A percentile compares a stretch with the other conserved stretches of the same genome.
phyloP scores from a whole-genome alignment of 2,329 filamentous ascomycete species.

The Geosmithia morbida region DNA sequence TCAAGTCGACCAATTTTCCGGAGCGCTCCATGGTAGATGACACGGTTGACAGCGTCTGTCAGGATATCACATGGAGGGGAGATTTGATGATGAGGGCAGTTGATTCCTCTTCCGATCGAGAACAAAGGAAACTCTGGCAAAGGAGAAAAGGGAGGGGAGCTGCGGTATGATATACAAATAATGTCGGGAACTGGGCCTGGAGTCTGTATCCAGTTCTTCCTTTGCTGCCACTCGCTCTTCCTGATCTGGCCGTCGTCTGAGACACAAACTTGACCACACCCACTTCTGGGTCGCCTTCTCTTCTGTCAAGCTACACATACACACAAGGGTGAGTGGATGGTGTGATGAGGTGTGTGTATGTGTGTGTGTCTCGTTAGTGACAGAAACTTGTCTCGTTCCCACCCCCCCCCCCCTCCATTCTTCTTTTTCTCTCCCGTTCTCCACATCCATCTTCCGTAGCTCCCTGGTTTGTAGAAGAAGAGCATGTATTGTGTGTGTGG shows the following conservation, averaged over 20 bases:
- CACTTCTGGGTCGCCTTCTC: background rate
- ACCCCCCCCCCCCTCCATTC: too few relatives aligned
- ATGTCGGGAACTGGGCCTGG: background rate
- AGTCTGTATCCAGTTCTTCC: background rate
- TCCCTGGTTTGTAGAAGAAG: background rate
- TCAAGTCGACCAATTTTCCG: slow-evolving; percentile 20
- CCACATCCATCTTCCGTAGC: too few relatives aligned
- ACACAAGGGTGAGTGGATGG: too few relatives aligned
- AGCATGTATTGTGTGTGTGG: background rate
- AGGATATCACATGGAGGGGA: background rate
- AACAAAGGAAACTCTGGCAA: background rate
- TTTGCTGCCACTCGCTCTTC: too few relatives aligned
- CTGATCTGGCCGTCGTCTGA: background rate
- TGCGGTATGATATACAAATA: slow-evolving; percentile 6
- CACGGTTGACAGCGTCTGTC: background rate
- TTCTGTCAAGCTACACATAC: slow-evolving; percentile 1
- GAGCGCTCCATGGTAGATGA: slow-evolving; percentile 17
- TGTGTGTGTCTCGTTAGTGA: too few relatives aligned
- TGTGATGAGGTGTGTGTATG: too few relatives aligned
- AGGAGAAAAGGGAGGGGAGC: background rate
- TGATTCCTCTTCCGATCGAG: too few relatives aligned
- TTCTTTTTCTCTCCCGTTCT: too few relatives aligned
- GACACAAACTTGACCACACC: too few relatives aligned
- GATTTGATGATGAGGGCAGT: background rate
- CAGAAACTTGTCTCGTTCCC: too few relatives aligned